phyloP scores from a whole-genome alignment of 306 rosid genomes.

The Malus fusca region DNA sequence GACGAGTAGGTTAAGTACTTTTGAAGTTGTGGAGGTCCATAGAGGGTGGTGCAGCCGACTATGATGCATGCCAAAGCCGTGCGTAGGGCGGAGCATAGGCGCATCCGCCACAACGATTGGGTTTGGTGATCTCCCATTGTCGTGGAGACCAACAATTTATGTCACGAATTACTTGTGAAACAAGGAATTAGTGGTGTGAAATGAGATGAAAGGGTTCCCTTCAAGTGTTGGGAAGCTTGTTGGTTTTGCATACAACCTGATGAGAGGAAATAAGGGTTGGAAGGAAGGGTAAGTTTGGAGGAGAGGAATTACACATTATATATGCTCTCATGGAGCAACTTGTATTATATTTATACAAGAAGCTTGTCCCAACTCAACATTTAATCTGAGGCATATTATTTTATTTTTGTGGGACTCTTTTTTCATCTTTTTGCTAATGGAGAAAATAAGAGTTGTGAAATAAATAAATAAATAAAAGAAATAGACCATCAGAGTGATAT shows the following conservation, averaged over 20 bases:
- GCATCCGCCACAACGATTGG: slow-evolving; percentile 25
- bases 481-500: background rate
- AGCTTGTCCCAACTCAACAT: background rate
- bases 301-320: background rate
- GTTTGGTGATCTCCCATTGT: slow-evolving; percentile 11
- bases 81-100: slow-evolving; percentile 45
- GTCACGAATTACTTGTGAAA: background rate
- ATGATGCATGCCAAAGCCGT: slow-evolving; percentile 63
- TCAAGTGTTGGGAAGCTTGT: background rate
- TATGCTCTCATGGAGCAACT: background rate
- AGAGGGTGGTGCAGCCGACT: slow-evolving; percentile 41
- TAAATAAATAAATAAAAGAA: background rate
- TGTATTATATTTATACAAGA: background rate
- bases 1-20: slow-evolving; percentile 44
- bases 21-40: slow-evolving; percentile 36
- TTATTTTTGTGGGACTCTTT: background rate
- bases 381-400: background rate
- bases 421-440: background rate
- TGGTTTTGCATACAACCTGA: background rate
- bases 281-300: background rate
- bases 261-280: too few relatives aligned
- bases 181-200: background rate
- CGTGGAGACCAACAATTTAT: background rate
- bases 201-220: background rate
- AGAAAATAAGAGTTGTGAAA: background rate